Evolutionary conservation across 2,329 filamentous ascomycete genomes (phyloP).

Genomic region (Clarireedia homoeocarpa): DNA sequence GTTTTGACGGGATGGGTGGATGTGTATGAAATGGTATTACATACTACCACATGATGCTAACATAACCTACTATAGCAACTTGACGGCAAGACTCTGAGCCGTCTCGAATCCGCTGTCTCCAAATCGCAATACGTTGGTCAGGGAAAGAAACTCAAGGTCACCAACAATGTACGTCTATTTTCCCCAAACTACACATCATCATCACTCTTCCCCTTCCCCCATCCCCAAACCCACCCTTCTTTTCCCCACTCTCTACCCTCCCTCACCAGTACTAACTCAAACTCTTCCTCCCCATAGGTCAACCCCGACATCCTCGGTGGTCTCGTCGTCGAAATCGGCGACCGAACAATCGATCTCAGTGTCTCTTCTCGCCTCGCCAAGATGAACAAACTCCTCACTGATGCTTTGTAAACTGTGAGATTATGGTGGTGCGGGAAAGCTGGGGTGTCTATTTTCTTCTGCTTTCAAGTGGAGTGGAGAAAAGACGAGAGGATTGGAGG

Average conservation of each 20-base stretch:
- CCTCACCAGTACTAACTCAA: neutral
- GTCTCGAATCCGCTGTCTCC: constrained; percentile 78
- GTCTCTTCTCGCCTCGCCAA: constrained; percentile 91
- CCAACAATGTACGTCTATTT: constrained; percentile 60
- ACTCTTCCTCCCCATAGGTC: constrained; percentile 45
- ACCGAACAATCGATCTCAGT: constrained; percentile 96
- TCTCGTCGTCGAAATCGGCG: constrained; percentile 90
- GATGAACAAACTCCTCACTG: constrained; percentile 98
- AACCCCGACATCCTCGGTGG: constrained; percentile 93
- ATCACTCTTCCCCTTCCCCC: neutral
- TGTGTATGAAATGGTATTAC: neutral
- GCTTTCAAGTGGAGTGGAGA: neutral
- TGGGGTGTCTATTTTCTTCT: neutral
- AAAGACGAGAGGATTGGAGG: neutral
- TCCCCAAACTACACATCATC: neutral
- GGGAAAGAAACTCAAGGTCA: constrained; percentile 97
- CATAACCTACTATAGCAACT: constrained; percentile 50
- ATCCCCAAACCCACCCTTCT: neutral
- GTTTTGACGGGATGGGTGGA: neutral
- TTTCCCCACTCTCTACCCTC: neutral
- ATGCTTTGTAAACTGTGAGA: constrained; percentile 73
- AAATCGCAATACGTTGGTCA: constrained; percentile 84
- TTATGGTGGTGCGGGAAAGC: neutral
- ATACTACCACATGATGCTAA: constrained; percentile 1
- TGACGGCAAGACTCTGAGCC: constrained; percentile 76